Base-by-base conservation (phyloP, 306 rosid genomes). In the Cicer yamashitae region DNA sequence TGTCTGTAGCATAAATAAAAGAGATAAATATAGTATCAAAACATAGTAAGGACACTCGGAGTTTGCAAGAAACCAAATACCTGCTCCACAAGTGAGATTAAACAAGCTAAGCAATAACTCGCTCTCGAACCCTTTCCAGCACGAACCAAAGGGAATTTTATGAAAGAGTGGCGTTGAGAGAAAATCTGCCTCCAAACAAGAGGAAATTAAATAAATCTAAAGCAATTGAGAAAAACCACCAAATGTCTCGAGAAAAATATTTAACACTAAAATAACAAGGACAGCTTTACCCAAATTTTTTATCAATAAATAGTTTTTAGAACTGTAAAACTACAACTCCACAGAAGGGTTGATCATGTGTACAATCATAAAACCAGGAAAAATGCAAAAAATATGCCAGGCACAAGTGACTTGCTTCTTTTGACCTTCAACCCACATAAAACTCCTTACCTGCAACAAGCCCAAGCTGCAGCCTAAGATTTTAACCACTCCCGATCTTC, bases 81-180 rank as follows among this genome's bases (percentile, higher is more conserved):
- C 97, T 94, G 97, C 82, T 94, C 98, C 68, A 94, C 96, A 45
- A 94, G 97, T 72, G 98, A 88, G 82, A 94, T 40, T 57, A 94
- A 87, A 82, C 93, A 91, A 71, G 89, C 84, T 81, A 91, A 73
- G 84, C 96, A 94, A 88, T 94, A 94, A 72, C 71, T 94, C 11
- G 85, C 82, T 85, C 88, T 91, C 72, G 89, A 73, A 48, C 81
- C 84, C 86, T 86, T 94, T 7, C 82, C 38, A 45, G 61, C 85
- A 11, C 88, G 84, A 77, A 79, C 46, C 10, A 84, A 10, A 65
- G 96, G 84, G 75, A 87, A 71, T 84, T 88, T 91, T 3, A 89
- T 4, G 63, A 83, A 79, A 5, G 96, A 73, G 6, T 81, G 77
- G 70, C 88, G 86, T 74, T 86, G 86, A 50, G 75, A 22, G 80